Evolutionary conservation across 2,329 filamentous ascomycete species (phyloP), one percentile per base, ranked within the genome.

Genomic region (Ophiocordyceps sinensis): DNA sequence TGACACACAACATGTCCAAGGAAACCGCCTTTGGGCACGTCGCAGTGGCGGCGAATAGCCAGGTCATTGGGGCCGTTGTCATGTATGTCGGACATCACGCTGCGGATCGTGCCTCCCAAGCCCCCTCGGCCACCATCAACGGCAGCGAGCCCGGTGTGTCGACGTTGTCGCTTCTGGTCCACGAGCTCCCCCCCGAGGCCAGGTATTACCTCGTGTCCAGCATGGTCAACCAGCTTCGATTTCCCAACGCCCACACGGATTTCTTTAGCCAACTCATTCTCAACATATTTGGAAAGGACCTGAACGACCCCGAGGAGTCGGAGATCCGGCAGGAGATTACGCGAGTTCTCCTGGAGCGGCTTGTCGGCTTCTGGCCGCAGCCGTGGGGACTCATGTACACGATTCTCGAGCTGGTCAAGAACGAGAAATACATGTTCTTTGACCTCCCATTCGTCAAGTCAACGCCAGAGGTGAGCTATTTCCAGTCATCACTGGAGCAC

Each of bases 341-440:
- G 40, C 78, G 89, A 37, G 79, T 95, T 21, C 67, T 98, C 37
- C 70, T 95, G 31, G 91, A 98, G 68, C 78, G 91, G 38, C 68
- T 95, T 37, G 76, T 93, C 44, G 83, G 86, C 19, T 86, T 85
- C 59, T 86, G 88, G 65, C 89, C 89, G 40, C 89, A 96, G 58
- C 89, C 93, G 15, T 96, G 89, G 89, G 93, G 93, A 12, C 67
- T 98, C 36, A 80, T 95, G 57, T 80, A 88, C 47, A 89, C 87
- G 30, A 73, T 94, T 45, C 67, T 91, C 47, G 91, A 96, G 65
- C 73, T 98, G 43, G 71, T 94, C 50, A 93, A 94, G 69, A 95
- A 94, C 58, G 80, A 84, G 41, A 85, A 79, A 56, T 93, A 89
- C 61, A 79, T 79, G 55, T 94, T 98, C 69, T 96, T 93, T 68